Conservation (phyloP, 2,329 filamentous ascomycete genomes). For the Chalara sp. region DNA sequence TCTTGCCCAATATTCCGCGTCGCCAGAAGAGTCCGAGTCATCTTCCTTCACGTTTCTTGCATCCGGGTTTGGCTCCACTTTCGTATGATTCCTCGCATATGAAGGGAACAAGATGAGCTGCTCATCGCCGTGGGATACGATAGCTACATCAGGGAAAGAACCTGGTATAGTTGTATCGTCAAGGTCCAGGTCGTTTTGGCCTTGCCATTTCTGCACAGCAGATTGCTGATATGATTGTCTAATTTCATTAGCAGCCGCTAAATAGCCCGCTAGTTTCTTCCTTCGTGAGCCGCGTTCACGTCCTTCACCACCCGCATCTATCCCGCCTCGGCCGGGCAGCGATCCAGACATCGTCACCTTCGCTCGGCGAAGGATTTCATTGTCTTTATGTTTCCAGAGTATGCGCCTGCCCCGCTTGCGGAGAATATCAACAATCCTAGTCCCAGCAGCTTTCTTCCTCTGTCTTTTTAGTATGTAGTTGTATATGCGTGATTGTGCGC, state of each 20-base stretch:
- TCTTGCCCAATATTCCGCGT: constrained; percentile 68
- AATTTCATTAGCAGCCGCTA: constrained; percentile 66
- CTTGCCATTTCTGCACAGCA: constrained; percentile 38
- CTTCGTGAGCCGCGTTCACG: constrained; percentile 64
- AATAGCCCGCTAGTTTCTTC: constrained; percentile 68
- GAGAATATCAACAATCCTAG: constrained; percentile 21
- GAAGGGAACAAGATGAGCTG: constrained; percentile 95
- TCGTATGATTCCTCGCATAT: constrained; percentile 58
- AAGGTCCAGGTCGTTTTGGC: constrained; percentile 35
- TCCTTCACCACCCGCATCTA: constrained; percentile 22
- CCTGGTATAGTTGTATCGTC: constrained; percentile 55
- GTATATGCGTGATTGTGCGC: constrained; percentile 71
- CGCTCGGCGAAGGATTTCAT: constrained; percentile 24
- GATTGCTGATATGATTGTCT: constrained; percentile 58
- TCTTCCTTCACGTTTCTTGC: constrained; percentile 31
- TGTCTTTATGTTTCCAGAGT: constrained; percentile 27
- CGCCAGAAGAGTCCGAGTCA: constrained; percentile 38
- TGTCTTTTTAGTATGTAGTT: constrained; percentile 63
- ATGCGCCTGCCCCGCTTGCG: constrained; percentile 23
- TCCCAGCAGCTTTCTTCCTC: constrained; percentile 33
- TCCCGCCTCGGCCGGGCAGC: constrained; percentile 24
- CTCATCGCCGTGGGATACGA: constrained; percentile 72
- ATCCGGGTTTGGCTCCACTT: constrained; percentile 22
- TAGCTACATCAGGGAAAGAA: constrained; percentile 78
- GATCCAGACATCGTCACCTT: constrained; percentile 27